A percentile compares a stretch with the other conserved stretches of the same genome.
Conservation (phyloP, 148 eudicot genomes). For the Rhododendron molle region DNA sequence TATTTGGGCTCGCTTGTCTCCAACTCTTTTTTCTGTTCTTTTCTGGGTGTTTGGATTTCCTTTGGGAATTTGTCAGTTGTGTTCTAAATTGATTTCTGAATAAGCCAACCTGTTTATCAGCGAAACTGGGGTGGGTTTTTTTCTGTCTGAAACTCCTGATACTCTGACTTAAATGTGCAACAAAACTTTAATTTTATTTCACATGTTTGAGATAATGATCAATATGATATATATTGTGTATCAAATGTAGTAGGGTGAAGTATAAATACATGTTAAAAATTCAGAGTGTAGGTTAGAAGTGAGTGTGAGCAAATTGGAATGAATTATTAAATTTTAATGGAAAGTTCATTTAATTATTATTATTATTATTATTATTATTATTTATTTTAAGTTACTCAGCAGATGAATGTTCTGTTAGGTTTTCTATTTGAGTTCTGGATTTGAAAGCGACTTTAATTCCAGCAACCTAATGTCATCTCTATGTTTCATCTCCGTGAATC, state of each 20-base stretch:
- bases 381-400: neutral
- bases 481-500: neutral
- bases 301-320: neutral
- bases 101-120: too few relatives aligned
- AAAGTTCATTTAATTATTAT: neutral
- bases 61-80: too few relatives aligned
- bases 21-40: too few relatives aligned
- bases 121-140: too few relatives aligned
- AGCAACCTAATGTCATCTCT: conserved; percentile 9
- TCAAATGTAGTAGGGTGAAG: too few relatives aligned
- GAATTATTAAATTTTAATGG: neutral
- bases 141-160: too few relatives aligned
- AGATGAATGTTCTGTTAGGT: neutral
- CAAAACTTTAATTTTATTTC: neutral
- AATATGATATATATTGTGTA: too few relatives aligned
- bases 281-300: neutral
- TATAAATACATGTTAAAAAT: neutral
- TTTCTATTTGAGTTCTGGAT: neutral
- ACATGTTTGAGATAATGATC: too few relatives aligned
- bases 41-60: too few relatives aligned
- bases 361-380: neutral
- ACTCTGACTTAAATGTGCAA: neutral
- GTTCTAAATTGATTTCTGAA: too few relatives aligned
- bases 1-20: too few relatives aligned
- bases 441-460: neutral